phyloP scores from a whole-genome alignment of 768 basidiomycete genomes.

The Boletus vermiculosoides region DNA sequence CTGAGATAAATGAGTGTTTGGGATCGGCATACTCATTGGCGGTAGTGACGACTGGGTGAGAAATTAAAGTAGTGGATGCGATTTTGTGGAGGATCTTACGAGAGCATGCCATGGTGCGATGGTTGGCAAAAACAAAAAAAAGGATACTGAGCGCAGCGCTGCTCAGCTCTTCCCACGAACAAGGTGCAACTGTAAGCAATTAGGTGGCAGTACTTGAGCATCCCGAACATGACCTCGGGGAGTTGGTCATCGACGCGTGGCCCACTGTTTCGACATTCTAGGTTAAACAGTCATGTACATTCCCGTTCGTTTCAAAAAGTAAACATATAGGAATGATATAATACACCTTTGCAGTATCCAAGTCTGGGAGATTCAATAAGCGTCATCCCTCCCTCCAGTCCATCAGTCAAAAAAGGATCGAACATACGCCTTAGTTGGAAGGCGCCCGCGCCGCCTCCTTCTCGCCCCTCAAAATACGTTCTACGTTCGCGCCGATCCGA shows the following conservation, averaged over 20 bases:
- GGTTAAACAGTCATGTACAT: not conserved
- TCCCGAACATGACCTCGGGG: not conserved
- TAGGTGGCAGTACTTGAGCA: not conserved
- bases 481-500: slow-evolving; percentile 59
- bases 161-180: too few species aligned
- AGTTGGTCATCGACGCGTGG: not conserved
- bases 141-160: too few species aligned
- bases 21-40: too few species aligned
- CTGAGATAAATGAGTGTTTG: too few species aligned
- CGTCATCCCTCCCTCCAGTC: not conserved
- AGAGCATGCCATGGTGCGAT: too few species aligned
- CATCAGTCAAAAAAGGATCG: too few species aligned
- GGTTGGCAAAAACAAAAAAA: too few species aligned
- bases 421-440: slow-evolving; percentile 12
- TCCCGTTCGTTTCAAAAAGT: not conserved
- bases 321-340: not conserved
- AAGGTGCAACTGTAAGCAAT: not conserved
- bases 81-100: too few species aligned
- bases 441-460: slow-evolving; percentile 71
- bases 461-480: slow-evolving; percentile 55
- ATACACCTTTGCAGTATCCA: not conserved
- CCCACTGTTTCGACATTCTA: not conserved
- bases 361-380: not conserved
- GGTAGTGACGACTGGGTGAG: too few species aligned
- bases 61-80: too few species aligned